Evolutionary conservation across 2,329 filamentous ascomycete species (phyloP).

Genomic region (Hawksworthiomyces lignivorus): DNA sequence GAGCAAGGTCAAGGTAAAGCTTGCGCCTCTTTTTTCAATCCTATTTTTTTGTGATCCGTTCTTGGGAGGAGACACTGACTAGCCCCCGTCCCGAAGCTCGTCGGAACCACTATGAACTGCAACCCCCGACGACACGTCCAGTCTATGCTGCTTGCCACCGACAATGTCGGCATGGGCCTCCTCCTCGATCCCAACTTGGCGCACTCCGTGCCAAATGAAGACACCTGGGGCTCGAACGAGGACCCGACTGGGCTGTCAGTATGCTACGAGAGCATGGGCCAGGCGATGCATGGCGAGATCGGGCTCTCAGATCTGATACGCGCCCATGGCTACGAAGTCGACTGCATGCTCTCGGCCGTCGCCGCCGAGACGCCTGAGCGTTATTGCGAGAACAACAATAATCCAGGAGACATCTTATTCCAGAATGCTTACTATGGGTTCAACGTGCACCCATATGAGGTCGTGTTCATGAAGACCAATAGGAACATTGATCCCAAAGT

Average conservation of each 20-base stretch:
- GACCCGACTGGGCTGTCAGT: conserved; percentile 22
- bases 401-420: conserved; percentile 14
- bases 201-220: conserved; percentile 13
- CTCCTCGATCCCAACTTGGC: conserved; percentile 27
- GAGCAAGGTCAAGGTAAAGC: conserved; percentile 21
- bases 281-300: conserved; percentile 25
- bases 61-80: no score
- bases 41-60: no score
- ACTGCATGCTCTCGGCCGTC: conserved; percentile 26
- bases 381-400: conserved; percentile 19
- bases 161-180: conserved; percentile 27
- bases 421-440: conserved; percentile 23
- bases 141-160: conserved; percentile 31
- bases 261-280: conserved; percentile 22
- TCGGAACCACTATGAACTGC: conserved; percentile 31
- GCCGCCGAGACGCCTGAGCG: neutral
- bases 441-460: conserved; percentile 31
- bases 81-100: conserved; percentile 19
- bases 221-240: conserved; percentile 16
- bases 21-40: neutral
- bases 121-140: conserved; percentile 27
- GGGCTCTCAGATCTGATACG: conserved; percentile 23
- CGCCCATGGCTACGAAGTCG: conserved; percentile 25
- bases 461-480: conserved; percentile 29
- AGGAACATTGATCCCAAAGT: conserved; percentile 21